These are phyloP conservation scores for Aspergillus costaricaensis DNA, from an alignment of 2,329 filamentous ascomycete species.

Conservation along the genomic window DNA sequence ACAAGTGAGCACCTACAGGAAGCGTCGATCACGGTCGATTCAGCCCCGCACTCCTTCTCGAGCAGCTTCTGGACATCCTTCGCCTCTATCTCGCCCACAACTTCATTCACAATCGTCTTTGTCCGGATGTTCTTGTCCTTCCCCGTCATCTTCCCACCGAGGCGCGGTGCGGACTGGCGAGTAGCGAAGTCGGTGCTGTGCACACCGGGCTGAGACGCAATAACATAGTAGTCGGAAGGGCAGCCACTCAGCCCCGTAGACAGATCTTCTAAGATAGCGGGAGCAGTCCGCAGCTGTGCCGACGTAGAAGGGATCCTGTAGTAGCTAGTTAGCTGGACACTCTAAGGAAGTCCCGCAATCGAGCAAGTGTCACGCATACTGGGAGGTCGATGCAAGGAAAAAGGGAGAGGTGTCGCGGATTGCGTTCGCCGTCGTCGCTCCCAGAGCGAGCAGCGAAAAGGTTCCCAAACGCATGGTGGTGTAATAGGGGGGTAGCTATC, in stretches of 20 bases:
- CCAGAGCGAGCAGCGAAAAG: constrained; percentile 51
- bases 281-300: constrained; percentile 46
- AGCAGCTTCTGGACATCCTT: constrained; percentile 47
- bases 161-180: constrained; percentile 55
- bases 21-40: constrained; percentile 46
- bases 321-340: constrained; percentile 27
- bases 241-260: constrained; percentile 61
- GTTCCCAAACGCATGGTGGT: constrained; percentile 46
- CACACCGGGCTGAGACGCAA: constrained; percentile 76
- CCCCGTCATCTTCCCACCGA: constrained; percentile 53
- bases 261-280: constrained; percentile 46
- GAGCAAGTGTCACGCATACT: constrained; percentile 57
- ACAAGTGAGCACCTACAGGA: constrained; percentile 36
- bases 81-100: constrained; percentile 52
- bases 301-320: constrained; percentile 43
- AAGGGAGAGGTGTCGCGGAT: constrained; percentile 89
- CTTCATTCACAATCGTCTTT: constrained; percentile 55
- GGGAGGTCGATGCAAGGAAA: constrained; percentile 78
- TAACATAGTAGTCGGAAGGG: constrained; percentile 72
- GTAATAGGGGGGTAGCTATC: constrained; percentile 13
- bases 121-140: constrained; percentile 56
- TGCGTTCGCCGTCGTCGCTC: constrained; percentile 64
- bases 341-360: constrained; percentile 14
- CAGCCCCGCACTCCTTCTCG: constrained; percentile 50
- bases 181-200: constrained; percentile 67